These are phyloP conservation scores for Penicillium coffeae DNA, from an alignment of 495 filamentous ascomycete genomes.

Conservation along the genomic window DNA sequence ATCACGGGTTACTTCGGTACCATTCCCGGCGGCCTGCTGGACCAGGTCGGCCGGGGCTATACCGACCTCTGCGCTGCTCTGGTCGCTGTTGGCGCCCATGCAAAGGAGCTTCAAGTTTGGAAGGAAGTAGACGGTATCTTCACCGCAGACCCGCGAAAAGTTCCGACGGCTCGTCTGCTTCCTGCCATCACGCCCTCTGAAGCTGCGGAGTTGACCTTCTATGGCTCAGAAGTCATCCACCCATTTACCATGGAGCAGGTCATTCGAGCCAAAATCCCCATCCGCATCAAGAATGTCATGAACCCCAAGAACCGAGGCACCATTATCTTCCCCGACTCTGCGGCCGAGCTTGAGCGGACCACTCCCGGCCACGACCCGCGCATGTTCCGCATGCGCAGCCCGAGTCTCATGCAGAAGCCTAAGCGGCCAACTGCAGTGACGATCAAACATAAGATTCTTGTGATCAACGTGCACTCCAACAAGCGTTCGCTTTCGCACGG, in stretches of 20 bases:
- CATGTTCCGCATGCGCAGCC: slow-evolving; percentile 46
- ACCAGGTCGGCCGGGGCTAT: slow-evolving; percentile 80
- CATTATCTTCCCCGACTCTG: slow-evolving; percentile 62
- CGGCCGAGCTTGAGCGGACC: slow-evolving; percentile 43
- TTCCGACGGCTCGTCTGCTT: slow-evolving; percentile 76
- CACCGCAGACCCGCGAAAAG: slow-evolving; percentile 82
- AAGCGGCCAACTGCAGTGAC: slow-evolving; percentile 89
- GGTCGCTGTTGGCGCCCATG: slow-evolving; percentile 71
- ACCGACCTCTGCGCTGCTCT: slow-evolving; percentile 86
- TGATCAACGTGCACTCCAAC: slow-evolving; percentile 94
- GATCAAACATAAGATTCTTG: slow-evolving; percentile 86
- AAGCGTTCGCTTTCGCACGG: slow-evolving; percentile 83
- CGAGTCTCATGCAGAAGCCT: slow-evolving; percentile 46
- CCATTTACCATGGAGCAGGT: slow-evolving; percentile 99
- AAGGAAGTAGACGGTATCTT: slow-evolving; percentile 93
- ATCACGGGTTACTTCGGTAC: slow-evolving; percentile 85
- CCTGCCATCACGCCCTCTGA: slow-evolving; percentile 78
- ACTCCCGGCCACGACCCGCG: slow-evolving; percentile 44
- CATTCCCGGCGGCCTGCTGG: slow-evolving; percentile 74
- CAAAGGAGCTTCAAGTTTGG: slow-evolving; percentile 84
- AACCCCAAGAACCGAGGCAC: slow-evolving; percentile 87
- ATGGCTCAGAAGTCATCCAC: slow-evolving; percentile 94
- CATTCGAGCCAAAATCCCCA: slow-evolving; percentile 84
- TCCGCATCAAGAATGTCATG: slow-evolving; percentile 98
- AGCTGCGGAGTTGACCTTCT: slow-evolving; percentile 87